Evolutionary conservation across 2,329 filamentous ascomycete genomes (phyloP), one percentile per base, ranked within the genome.

Genomic region (Ilyonectria robusta): DNA sequence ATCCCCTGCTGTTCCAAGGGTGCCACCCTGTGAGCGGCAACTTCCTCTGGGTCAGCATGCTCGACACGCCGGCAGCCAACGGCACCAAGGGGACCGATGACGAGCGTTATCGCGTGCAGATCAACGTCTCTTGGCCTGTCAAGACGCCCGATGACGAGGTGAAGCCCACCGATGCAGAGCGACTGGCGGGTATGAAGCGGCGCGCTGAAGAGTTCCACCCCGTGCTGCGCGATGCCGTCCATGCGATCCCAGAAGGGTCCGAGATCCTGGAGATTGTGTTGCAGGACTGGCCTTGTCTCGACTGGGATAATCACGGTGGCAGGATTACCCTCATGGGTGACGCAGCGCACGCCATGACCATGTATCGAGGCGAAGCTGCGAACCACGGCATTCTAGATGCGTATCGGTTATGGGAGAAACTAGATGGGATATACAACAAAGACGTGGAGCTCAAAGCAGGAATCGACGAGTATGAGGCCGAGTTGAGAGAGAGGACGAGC

Each of bases 281-380:
- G 3, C 76, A 78, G 44, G 82, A 84, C 68, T 79, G 81, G 67
- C 81, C 80, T 0, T 78, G 75, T 29, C 76, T 75, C 2, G 72
- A 76, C 7, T 86, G 84, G 84, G 77, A 83, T 65, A 83, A 83
- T 54, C 74, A 71, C 13, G 73, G 76, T 46, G 85, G 85, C 4
- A 78, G 80, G 1, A 81, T 85, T 3, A 85, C 85, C 1, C 75
- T 89, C 1, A 79, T 84, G 4, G 87, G 87, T 4, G 87, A 89
- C 72, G 83, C 86, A 2, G 86, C 86, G 0, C 87, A 89, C 74
- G 84, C 86, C n/a, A 89, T 89, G 87, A 87, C 86, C 33, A 87
- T 88, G 86, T 87, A 79, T 59, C 77, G 81, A 17, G 81, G 81
- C 29, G 81, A 83, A 59, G 81, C 77, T 1, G 78, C 76, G 8